Percentiles rank a stretch among this genome's conserved stretches.
Conservation (phyloP, 2,329 filamentous ascomycete genomes). For the Zymoseptoria brevis region DNA sequence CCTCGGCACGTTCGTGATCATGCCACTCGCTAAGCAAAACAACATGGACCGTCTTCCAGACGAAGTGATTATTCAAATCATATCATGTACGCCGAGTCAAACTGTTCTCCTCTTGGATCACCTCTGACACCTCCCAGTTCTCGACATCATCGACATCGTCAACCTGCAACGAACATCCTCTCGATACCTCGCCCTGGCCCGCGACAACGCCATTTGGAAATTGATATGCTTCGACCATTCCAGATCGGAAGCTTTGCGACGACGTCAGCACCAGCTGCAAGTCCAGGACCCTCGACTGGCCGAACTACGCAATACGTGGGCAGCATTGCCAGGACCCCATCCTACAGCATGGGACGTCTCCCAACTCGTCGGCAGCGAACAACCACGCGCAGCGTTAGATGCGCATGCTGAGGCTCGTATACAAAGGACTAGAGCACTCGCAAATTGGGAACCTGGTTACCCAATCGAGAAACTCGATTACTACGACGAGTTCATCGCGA, state of each 20-base stretch:
- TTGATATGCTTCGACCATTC: conserved; percentile 65
- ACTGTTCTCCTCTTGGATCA: neutral
- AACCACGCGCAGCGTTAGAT: conserved; percentile 11
- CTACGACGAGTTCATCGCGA: conserved; percentile 83
- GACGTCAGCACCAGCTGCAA: conserved; percentile 38
- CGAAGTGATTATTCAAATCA: conserved; percentile 38
- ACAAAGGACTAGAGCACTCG: conserved; percentile 48
- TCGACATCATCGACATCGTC: conserved; percentile 58
- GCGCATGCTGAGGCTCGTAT: conserved; percentile 11
- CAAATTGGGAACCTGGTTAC: conserved; percentile 77
- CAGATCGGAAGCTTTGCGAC: conserved; percentile 54
- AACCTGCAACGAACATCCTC: conserved; percentile 62
- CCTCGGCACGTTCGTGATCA: neutral
- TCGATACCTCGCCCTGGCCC: conserved; percentile 56
- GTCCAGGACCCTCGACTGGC: conserved; percentile 37
- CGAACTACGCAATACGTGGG: conserved; percentile 35
- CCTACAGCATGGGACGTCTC: conserved; percentile 18
- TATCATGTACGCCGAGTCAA: conserved; percentile 30
- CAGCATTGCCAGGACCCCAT: conserved; percentile 22
- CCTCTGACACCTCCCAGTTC: conserved; percentile 39
- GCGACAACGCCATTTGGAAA: conserved; percentile 73
- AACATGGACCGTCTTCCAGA: conserved; percentile 28
- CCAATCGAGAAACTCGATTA: conserved; percentile 65
- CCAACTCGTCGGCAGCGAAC: conserved; percentile 13
- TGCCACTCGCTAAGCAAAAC: conserved; percentile 1